Percentiles rank a stretch among this genome's conserved stretches.
Conservation (phyloP, 345 rosid species). For the Bruguiera gymnorhiza region DNA sequence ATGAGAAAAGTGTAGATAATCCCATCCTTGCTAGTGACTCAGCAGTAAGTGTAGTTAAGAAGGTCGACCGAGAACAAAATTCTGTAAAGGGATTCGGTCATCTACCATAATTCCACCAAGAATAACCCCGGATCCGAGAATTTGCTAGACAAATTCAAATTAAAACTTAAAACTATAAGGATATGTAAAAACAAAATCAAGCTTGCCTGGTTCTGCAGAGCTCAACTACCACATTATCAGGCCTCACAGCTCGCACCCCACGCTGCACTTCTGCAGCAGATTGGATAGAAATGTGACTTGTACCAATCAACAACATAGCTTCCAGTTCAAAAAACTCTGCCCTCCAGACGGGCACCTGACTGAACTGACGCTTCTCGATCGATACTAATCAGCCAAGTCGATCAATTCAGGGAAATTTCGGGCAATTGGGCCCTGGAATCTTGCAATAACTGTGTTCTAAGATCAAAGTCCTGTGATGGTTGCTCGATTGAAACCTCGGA, state of each 20-base stretch:
- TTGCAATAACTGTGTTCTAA: slow-evolving; percentile 46
- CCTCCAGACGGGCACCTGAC: slow-evolving; percentile 82
- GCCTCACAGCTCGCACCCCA: slow-evolving; percentile 56
- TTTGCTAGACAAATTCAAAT: neutral
- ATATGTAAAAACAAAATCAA: neutral
- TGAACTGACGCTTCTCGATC: slow-evolving; percentile 55
- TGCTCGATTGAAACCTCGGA: slow-evolving; percentile 49
- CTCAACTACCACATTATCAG: slow-evolving; percentile 88
- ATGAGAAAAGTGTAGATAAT: slow-evolving; percentile 61
- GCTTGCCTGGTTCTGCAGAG: slow-evolving; percentile 93
- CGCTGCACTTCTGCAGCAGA: slow-evolving; percentile 69
- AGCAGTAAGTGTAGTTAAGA: slow-evolving; percentile 50
- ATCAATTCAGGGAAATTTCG: slow-evolving; percentile 47
- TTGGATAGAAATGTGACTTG: slow-evolving; percentile 54
- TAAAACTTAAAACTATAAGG: neutral
- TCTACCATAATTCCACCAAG: no score
- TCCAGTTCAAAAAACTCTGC: slow-evolving; percentile 72
- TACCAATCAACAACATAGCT: slow-evolving; percentile 73
- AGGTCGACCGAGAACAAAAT: no score
- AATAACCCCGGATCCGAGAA: neutral
- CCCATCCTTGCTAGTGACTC: slow-evolving; percentile 86
- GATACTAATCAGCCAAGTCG: slow-evolving; percentile 63
- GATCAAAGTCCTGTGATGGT: slow-evolving; percentile 76
- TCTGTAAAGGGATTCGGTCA: no score
- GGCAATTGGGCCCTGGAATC: slow-evolving; percentile 55